These are phyloP conservation scores for Euphorbia pulcherrima DNA, from an alignment of 345 rosid genomes.

Conservation along the genomic window DNA sequence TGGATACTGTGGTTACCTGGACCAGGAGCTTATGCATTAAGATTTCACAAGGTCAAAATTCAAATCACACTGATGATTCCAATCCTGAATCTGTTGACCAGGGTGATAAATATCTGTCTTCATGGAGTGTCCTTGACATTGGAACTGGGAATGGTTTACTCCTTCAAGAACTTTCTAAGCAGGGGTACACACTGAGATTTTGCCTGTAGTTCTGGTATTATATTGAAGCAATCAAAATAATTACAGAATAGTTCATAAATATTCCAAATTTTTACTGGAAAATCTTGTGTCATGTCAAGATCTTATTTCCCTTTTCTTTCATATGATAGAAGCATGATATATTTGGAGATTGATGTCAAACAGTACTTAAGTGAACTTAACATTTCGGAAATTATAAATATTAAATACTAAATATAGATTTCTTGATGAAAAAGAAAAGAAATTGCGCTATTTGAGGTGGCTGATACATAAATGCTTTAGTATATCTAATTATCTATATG, in stretches of 20 bases:
- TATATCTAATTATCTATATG: no score
- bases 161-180: slow-evolving; percentile 92
- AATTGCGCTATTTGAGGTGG: background rate
- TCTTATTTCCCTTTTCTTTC: background rate
- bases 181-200: slow-evolving; percentile 61
- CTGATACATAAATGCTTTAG: background rate
- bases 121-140: slow-evolving; percentile 91
- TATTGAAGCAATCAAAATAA: slow-evolving; percentile 6
- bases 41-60: slow-evolving; percentile 47
- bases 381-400: background rate
- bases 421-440: background rate
- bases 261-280: background rate
- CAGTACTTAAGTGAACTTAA: background rate
- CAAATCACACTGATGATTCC: slow-evolving; percentile 37
- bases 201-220: slow-evolving; percentile 34
- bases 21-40: slow-evolving; percentile 68
- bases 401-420: background rate
- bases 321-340: background rate
- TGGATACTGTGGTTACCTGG: slow-evolving; percentile 89
- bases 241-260: background rate
- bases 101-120: slow-evolving; percentile 52
- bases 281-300: background rate
- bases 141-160: slow-evolving; percentile 98
- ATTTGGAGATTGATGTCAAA: background rate
- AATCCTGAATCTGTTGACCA: slow-evolving; percentile 48